Evolutionary conservation across 352 stramenopile genomes (phyloP).

Genomic region (Phytophthora sp.): DNA sequence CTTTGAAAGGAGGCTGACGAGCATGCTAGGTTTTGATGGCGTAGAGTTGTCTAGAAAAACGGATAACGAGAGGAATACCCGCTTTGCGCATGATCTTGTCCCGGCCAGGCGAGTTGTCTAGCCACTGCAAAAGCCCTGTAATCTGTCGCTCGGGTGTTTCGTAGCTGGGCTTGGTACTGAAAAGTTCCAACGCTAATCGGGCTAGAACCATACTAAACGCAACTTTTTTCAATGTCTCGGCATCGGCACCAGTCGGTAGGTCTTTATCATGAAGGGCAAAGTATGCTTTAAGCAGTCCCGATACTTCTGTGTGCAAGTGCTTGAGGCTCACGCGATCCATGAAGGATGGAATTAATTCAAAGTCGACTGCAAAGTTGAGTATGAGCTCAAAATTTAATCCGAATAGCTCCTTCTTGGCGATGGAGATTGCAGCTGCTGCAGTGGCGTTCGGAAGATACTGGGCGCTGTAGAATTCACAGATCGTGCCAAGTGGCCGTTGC

Average conservation of each 20-base stretch:
- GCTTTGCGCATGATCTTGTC: conserved; percentile 77
- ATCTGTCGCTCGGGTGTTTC: conserved; percentile 79
- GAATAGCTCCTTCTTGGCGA: conserved; percentile 56
- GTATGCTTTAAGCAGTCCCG: conserved; percentile 67
- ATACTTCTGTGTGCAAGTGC: conserved; percentile 66
- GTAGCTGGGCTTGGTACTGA: conserved; percentile 63
- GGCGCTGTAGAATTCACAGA: conserved; percentile 79
- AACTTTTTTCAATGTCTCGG: conserved; percentile 76
- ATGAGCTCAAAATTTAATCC: conserved; percentile 69
- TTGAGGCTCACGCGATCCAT: conserved; percentile 84
- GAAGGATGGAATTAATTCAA: conserved; percentile 81
- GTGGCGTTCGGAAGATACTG: conserved; percentile 47
- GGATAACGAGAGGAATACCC: conserved; percentile 70
- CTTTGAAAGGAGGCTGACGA: too few species aligned
- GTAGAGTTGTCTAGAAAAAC: conserved; percentile 79
- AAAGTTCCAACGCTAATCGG: conserved; percentile 74
- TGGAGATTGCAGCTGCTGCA: conserved; percentile 15
- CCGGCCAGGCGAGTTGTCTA: conserved; percentile 73
- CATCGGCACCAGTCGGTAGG: conserved; percentile 49
- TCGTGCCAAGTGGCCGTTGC: conserved; percentile 66
- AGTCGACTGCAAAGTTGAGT: conserved; percentile 79
- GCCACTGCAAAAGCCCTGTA: conserved; percentile 74
- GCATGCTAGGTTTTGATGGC: conserved; percentile 30
- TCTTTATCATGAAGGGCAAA: conserved; percentile 63
- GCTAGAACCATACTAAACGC: conserved; percentile 70